Evolutionary conservation across 1,139 yeast genomes (phyloP).

Genomic region (Pichia sp.): DNA sequence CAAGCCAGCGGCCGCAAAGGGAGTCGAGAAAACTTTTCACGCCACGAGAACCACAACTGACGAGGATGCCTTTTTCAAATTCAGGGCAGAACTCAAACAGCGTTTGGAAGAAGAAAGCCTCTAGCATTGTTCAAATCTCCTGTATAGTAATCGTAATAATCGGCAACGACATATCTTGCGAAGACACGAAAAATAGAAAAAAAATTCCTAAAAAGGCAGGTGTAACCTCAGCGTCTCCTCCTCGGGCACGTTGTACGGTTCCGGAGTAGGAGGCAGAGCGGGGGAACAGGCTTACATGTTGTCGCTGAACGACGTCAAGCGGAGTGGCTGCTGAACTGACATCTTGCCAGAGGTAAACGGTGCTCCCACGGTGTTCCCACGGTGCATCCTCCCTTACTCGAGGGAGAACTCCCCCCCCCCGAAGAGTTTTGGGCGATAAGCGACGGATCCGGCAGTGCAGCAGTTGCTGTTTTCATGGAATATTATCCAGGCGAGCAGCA

Average conservation of each 20-base stretch:
- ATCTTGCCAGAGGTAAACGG: no score
- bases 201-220: neutral
- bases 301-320: no score
- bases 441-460: neutral
- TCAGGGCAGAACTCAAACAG: constrained; percentile 22
- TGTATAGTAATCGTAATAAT: neutral
- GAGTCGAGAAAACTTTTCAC: neutral
- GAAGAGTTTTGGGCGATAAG: neutral
- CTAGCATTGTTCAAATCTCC: neutral
- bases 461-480: neutral
- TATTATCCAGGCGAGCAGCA: neutral
- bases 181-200: no score
- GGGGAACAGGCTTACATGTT: no score
- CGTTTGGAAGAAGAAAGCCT: constrained; percentile 10
- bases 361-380: no score
- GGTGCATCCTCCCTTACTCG: no score
- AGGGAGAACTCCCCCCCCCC: no score
- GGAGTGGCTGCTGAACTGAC: no score
- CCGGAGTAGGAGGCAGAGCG: no score
- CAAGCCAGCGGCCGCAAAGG: neutral
- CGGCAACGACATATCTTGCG: no score
- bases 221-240: neutral
- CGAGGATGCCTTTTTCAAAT: constrained; percentile 16
- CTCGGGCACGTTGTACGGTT: no score
- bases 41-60: constrained; percentile 6